Evolutionary conservation across 2,329 filamentous ascomycete genomes (phyloP).

Genomic region (Stagonosporopsis rhizophila): DNA sequence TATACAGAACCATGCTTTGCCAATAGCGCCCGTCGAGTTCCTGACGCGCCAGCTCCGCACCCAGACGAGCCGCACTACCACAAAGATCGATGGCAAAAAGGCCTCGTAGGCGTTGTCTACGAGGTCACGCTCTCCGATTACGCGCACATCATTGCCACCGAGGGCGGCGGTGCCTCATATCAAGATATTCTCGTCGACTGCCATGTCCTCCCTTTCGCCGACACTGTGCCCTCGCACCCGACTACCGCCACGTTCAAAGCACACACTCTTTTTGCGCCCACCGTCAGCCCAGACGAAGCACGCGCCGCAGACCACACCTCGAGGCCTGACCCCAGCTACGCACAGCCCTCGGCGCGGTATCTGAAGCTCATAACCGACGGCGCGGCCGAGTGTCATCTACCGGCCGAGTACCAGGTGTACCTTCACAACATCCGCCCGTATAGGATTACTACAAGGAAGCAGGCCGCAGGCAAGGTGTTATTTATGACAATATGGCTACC

Average conservation of each 20-base stretch:
- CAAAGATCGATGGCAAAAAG: slow-evolving; percentile 75
- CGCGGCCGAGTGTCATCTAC: slow-evolving; percentile 80
- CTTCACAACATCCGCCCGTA: slow-evolving; percentile 74
- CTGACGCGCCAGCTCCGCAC: slow-evolving; percentile 38
- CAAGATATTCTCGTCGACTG: slow-evolving; percentile 82
- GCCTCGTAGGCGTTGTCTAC: slow-evolving; percentile 91
- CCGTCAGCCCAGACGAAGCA: slow-evolving; percentile 23
- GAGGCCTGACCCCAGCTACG: slow-evolving; percentile 73
- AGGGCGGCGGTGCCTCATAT: slow-evolving; percentile 87
- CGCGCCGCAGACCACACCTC: slow-evolving; percentile 53
- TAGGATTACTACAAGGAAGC: slow-evolving; percentile 69
- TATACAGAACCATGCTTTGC: slow-evolving; percentile 93
- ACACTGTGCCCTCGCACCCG: slow-evolving; percentile 69
- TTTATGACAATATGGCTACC: slow-evolving; percentile 69
- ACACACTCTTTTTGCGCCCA: slow-evolving; percentile 80
- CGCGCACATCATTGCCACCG: slow-evolving; percentile 84
- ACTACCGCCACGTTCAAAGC: slow-evolving; percentile 73
- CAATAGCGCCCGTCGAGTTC: slow-evolving; percentile 70
- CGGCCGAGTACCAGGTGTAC: slow-evolving; percentile 77
- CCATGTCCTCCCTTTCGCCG: slow-evolving; percentile 67
- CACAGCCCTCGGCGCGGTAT: slow-evolving; percentile 85
- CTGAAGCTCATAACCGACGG: slow-evolving; percentile 80
- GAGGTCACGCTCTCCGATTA: slow-evolving; percentile 88
- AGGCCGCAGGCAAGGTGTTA: slow-evolving; percentile 69
- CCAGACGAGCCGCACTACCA: slow-evolving; percentile 50